Evolutionary conservation across 2,329 filamentous ascomycete species (phyloP), one percentile per base, ranked within the genome.

Genomic region (Coniochaeta sp.): DNA sequence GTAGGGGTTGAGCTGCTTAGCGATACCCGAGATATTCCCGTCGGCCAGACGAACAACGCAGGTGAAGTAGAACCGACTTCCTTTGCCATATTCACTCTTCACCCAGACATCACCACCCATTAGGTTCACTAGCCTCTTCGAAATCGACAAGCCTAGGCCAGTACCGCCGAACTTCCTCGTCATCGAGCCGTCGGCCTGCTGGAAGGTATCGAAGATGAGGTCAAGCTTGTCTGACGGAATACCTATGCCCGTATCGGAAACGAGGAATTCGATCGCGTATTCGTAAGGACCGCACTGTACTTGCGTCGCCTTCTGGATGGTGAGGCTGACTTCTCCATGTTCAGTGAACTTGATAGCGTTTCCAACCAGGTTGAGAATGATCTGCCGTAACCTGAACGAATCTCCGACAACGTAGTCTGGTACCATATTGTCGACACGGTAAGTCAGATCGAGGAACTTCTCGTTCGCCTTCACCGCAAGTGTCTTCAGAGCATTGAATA

Each of bases 301-400:
- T 56, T 87, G 82, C 63, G 85, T 80, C 33, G 90, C 78, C 70
- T 84, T 81, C 66, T 88, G 87, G 67, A 98, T 97, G n/a, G 89
- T 92, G 59, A 98, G 85, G 73, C 93, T 96, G 68, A 99, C 95
- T 73, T 96, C 92, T 63, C 95, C 95, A 68, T 96, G 89, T 74
- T 98, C 93, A 3, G 95, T 98, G 74, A 99, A 99, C 72, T 99
- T 99, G 81, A 99, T 97, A 60, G 95, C 93, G 70, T 99, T 99
- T 70, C 95, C 95, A 59, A 98, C 93, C 60, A 99, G 80, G 75
- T 99, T 99, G 61, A 98, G 83, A 64, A 98, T 97, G 68, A 99
- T 96, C 76, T 99, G 95, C 64, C 93, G 87, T 60, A 98, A 79
- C 74, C 95, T 89, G 88, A 97, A 98, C 1, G 93, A 96, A 73